Evolutionary conservation across 352 stramenopile genomes (phyloP), one percentile per base, ranked within the genome.

Genomic region (Plasmopara viticola): DNA sequence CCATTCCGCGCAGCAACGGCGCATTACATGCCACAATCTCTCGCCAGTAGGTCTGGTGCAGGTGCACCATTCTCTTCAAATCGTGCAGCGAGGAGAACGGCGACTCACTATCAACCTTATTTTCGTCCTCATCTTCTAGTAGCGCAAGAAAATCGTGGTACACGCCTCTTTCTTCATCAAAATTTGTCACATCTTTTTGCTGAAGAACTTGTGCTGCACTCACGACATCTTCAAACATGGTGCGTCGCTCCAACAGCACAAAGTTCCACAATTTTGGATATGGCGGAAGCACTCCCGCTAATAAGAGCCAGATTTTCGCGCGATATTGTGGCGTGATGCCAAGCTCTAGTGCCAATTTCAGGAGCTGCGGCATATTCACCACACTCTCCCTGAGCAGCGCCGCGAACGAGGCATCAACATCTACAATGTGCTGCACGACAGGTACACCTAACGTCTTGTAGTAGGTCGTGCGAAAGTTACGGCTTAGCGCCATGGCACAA

Each of bases 391-490:
- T 58, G 14, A 93, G 71, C 33, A 93, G 62, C 35, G 79, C 69
- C 5, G 74, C 72, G 41, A 87, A 90, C 30, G 74, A 87, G 1
- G 79, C 82, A 18, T 92, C 82, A 30, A 86, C 65, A 38, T 92
- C 77, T 40, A 88, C 78, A 58, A 90, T 86, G 55, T 87, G 76
- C 63, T 87, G 82, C 60, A 90, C 76, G 39, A 92, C 77, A 7
- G 82, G 82, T 51, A 93, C 83, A 41, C 83, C 83, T 45, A 93
- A 66, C 59, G 78, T 93, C 70, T 93, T 93, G 64, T 93, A 93
- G 60, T 93, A 93, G 35, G 79, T 90, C 61, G 77, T 88, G 39
- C 79, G 79, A 62, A 93, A 64, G 33, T 92, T 92, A 48, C 72
- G 63, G 53, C 61, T 87, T 44, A 87, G 55, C 51, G 78, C 58